Conservation (phyloP, 352 stramenopile species). For the Nothophytophthora sp. region DNA sequence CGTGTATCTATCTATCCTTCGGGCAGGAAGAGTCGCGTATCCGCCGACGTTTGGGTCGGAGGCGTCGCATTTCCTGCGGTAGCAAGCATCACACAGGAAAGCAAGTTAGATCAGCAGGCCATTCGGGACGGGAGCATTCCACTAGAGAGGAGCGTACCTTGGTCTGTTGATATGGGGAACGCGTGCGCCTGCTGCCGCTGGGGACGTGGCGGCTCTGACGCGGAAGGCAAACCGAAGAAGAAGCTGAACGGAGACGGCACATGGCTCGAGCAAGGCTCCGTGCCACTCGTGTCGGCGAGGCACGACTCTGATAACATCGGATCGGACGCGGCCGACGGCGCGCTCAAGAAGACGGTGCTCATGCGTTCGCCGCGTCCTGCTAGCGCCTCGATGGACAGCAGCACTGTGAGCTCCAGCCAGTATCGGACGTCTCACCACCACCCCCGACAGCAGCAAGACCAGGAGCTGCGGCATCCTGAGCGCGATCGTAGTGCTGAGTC, state of each 20-base stretch:
- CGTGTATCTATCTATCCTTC: slow-evolving; percentile 14
- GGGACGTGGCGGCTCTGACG: slow-evolving; percentile 6
- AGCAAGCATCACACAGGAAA: too few relatives aligned
- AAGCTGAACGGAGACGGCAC: slow-evolving; percentile 28
- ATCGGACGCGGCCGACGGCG: slow-evolving; percentile 32
- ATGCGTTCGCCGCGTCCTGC: slow-evolving; percentile 41
- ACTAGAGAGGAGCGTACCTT: too few relatives aligned
- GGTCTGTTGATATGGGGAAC: too few relatives aligned
- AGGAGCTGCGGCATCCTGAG: slow-evolving; percentile 1
- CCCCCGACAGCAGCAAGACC: slow-evolving; percentile 10
- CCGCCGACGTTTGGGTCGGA: too few relatives aligned
- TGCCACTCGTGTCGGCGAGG: slow-evolving; percentile 53
- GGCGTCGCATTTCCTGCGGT: too few relatives aligned
- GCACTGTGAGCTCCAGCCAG: background rate
- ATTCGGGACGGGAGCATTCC: too few relatives aligned
- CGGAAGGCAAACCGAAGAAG: slow-evolving; percentile 8
- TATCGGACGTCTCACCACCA: slow-evolving; percentile 3
- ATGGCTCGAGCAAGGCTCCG: slow-evolving; percentile 70
- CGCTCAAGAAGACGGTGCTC: slow-evolving; percentile 54
- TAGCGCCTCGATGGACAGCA: slow-evolving; percentile 6
- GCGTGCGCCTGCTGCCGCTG: slow-evolving; percentile 29
- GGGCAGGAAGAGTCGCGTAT: slow-evolving; percentile 28
- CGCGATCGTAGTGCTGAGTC: slow-evolving; percentile 14
- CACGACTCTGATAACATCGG: slow-evolving; percentile 36
- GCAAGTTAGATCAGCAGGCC: slow-evolving; percentile 4